These are phyloP conservation scores for Ustilago cynodontis DNA, from an alignment of 1,284 basidiomycete genomes.

Conservation along the genomic window DNA sequence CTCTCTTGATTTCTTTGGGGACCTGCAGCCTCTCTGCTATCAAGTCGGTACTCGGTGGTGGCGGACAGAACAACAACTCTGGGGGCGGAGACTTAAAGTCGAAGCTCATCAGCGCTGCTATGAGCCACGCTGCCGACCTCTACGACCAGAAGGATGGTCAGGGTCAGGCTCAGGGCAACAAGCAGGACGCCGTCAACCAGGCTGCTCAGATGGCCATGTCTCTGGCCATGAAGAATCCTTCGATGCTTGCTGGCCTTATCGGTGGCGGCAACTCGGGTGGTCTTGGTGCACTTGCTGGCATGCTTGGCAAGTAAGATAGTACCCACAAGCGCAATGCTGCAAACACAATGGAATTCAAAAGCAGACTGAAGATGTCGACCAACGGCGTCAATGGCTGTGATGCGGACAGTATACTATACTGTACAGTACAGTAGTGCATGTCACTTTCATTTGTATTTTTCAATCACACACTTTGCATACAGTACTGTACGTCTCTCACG, in stretches of 20 bases:
- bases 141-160: conserved; percentile 61
- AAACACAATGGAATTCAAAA: background rate
- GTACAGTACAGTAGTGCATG: no score
- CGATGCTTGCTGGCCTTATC: conserved; percentile 43
- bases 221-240: conserved; percentile 65
- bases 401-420: no score
- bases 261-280: conserved; percentile 58
- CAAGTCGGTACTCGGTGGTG: conserved; percentile 51
- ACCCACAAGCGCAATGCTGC: background rate
- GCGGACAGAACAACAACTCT: conserved; percentile 26
- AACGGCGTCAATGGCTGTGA: background rate
- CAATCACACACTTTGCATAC: no score
- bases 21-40: conserved; percentile 52
- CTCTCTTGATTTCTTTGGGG: background rate
- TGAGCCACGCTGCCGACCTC: conserved; percentile 51
- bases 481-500: no score
- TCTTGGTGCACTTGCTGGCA: conserved; percentile 43
- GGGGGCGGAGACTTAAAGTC: conserved; percentile 52
- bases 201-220: conserved; percentile 67
- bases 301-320: conserved; percentile 40
- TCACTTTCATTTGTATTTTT: no score
- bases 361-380: no score
- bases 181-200: conserved; percentile 69
- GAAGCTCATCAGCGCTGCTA: conserved; percentile 47
- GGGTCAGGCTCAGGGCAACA: conserved; percentile 63